Base-by-base conservation (phyloP, 768 basidiomycete genomes). In the Pleurotus ostreatus region DNA sequence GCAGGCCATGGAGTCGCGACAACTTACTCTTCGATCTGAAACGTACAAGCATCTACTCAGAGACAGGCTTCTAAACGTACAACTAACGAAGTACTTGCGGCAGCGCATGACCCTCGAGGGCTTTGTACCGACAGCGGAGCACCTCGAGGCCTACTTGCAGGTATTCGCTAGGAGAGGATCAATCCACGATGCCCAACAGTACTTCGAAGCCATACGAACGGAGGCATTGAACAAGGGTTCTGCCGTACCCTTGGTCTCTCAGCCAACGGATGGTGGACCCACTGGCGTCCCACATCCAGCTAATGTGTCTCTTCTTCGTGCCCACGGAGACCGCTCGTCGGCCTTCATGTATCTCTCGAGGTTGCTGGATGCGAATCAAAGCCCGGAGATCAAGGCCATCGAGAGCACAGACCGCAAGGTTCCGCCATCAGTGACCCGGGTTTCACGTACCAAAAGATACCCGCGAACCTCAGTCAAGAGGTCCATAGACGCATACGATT, bases 31-130 rank as follows among this genome's bases (percentile, higher is more conserved):
- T 25, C 67, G 66, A 55, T 59, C 69, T 2, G 60, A 70, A 12
- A 82, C 81, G 0, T 81, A 80, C 59, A 61, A 71, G 6, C 62
- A 68, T 0, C 68, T 86, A 0, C 73, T 84, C 45, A 70, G 70
- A 41, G 78, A 84, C 60, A 74, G 78, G 0, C 80, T 80, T 57
- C 71, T 83, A 38, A 78, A 78, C 0, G 64, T 79, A 0, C 75
- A 80, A 46, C 68, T 87, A 54, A 71, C 82, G 12, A 75, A 76
- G 44, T 71, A 71, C 38, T 69, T 87, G 16, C 77, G 69, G 11
- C 61, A 68, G 18, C 71, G 73, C 18, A 78, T 79, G 76, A 62
- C 68, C 0, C 68, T 66, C 18, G 71, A 78, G 44, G 71, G 71
- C 2, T 56, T 72, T 34, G 67, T 73, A 0, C 80, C 79, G 3